Evolutionary conservation across 2,329 filamentous ascomycete species (phyloP), one percentile per base, ranked within the genome.

Genomic region (Sphaceloma murrayae): DNA sequence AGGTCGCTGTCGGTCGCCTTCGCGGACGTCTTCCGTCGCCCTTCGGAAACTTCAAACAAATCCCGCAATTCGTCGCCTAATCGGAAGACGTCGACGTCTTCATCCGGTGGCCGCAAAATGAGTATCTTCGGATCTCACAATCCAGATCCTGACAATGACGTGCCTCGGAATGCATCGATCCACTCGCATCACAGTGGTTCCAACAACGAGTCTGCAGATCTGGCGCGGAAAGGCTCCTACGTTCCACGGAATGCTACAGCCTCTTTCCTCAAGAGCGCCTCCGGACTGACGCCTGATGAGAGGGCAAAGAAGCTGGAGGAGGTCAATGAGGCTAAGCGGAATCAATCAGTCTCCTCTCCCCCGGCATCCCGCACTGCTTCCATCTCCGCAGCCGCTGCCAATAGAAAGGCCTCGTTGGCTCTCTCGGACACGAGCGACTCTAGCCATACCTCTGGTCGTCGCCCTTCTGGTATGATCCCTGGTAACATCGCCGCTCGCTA

Each of bases 181-280:
- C 29, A 29, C 11, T 45, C 42, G 9, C 22, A 34, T 11, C 22
- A 34, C 31, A 29, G 19, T 22, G 19, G 11, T 17, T 10, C 13
- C 3, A 29, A 40, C 36, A 29, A 34, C 13, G 29, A 36, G 8
- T 43, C 40, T 7, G 29, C 32, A n/a, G 42, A 45, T 11, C 11
- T 21, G 8, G 10, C 9, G 9, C 42, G 42, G n/a, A 45, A 45
- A 17, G 30, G 29, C 5, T 29, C 30, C 2, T 45, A 45, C 13
- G 31, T 45, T n/a, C 32, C 42, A 8, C 34, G 21, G 13, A 45
- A 45, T 16, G 42, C 42, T 7, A 34, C 30, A 3, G 29, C 24
- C 30, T 45, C 42, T n/a, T 45, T 45, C 31, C 8, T 45, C 6
- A 45, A 45, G 32, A 45, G 29, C 16, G 42, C 42, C n/a, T 45